Percentiles rank a stretch among this genome's conserved stretches.
Evolutionary conservation across 2,329 filamentous ascomycete species (phyloP).

Genomic region (Aspergillus unguis): DNA sequence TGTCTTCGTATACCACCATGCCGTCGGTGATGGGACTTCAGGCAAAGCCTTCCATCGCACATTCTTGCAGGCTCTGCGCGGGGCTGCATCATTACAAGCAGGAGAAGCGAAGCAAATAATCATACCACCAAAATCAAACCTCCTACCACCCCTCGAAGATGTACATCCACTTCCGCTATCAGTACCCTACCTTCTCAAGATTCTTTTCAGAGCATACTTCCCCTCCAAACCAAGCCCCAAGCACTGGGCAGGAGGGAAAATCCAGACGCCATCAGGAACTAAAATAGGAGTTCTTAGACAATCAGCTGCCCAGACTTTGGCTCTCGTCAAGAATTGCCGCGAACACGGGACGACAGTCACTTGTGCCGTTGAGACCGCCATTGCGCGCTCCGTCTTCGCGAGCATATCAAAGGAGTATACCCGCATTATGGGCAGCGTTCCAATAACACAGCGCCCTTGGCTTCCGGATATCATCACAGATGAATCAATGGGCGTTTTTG

Average conservation of each 20-base stretch:
- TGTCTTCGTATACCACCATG: conserved; percentile 49
- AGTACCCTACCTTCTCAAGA: conserved; percentile 32
- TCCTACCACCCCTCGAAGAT: conserved; percentile 42
- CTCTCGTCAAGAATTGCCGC: conserved; percentile 34
- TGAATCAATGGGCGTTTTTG: conserved; percentile 38
- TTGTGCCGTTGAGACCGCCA: conserved; percentile 36
- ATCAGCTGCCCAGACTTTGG: conserved; percentile 26
- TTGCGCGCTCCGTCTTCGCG: conserved; percentile 39
- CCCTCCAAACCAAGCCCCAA: conserved; percentile 27
- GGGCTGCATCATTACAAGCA: conserved; percentile 9
- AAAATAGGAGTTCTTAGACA: conserved; percentile 33
- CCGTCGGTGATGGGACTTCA: conserved; percentile 46
- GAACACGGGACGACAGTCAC: conserved; percentile 42
- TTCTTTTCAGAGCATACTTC: conserved; percentile 34
- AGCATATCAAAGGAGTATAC: conserved; percentile 30
- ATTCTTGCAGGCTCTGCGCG: conserved; percentile 38
- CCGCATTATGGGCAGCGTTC: conserved; percentile 29
- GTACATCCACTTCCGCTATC: conserved; percentile 41
- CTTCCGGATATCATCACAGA: conserved; percentile 34
- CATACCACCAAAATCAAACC: conserved; percentile 24
- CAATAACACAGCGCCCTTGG: conserved; percentile 41
- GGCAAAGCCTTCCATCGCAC: conserved; percentile 46
- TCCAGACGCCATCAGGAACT: conserved; percentile 22
- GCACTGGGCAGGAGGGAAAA: conserved; percentile 37
- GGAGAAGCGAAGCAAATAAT: conserved; percentile 22